Evolutionary conservation across 116 monocot species (phyloP).

Genomic region (Zostera marina): DNA sequence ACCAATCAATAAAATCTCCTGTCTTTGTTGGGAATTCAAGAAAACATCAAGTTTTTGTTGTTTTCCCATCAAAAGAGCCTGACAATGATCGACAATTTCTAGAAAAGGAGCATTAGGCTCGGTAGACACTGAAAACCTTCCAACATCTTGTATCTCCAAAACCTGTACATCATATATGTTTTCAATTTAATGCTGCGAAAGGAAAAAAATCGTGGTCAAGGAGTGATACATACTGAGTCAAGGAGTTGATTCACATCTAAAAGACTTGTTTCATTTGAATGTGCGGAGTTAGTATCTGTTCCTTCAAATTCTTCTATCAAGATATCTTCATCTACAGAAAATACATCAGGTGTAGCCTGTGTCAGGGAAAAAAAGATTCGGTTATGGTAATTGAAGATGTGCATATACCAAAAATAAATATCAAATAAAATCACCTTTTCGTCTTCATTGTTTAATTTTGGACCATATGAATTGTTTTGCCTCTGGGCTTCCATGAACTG

Average conservation of each 20-base stretch:
- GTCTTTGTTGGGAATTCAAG: slow-evolving; percentile 29
- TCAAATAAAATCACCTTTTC: slow-evolving; percentile 24
- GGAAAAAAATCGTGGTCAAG: too few species aligned
- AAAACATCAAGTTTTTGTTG: slow-evolving; percentile 60
- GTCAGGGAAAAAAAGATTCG: background rate
- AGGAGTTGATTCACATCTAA: slow-evolving; percentile 77
- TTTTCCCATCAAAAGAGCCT: slow-evolving; percentile 51
- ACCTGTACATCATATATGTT: slow-evolving; percentile 18
- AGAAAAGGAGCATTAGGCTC: slow-evolving; percentile 43
- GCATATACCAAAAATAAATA: too few species aligned
- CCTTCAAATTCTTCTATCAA: slow-evolving; percentile 42
- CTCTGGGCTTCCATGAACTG: slow-evolving; percentile 44
- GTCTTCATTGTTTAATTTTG: background rate
- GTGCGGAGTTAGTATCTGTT: slow-evolving; percentile 17
- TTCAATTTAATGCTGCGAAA: too few species aligned
- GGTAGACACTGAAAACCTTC: slow-evolving; percentile 43
- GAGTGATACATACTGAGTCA: slow-evolving; percentile 74
- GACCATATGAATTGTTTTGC: slow-evolving; percentile 6
- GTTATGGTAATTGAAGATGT: too few species aligned
- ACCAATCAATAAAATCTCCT: slow-evolving; percentile 13
- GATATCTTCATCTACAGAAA: slow-evolving; percentile 44
- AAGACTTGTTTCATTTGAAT: slow-evolving; percentile 22
- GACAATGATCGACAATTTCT: slow-evolving; percentile 67
- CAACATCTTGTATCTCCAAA: slow-evolving; percentile 32
- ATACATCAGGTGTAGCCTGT: slow-evolving; percentile 26